Conservation (phyloP, 495 filamentous ascomycete species). For the Pseudevernia furfuracea region DNA sequence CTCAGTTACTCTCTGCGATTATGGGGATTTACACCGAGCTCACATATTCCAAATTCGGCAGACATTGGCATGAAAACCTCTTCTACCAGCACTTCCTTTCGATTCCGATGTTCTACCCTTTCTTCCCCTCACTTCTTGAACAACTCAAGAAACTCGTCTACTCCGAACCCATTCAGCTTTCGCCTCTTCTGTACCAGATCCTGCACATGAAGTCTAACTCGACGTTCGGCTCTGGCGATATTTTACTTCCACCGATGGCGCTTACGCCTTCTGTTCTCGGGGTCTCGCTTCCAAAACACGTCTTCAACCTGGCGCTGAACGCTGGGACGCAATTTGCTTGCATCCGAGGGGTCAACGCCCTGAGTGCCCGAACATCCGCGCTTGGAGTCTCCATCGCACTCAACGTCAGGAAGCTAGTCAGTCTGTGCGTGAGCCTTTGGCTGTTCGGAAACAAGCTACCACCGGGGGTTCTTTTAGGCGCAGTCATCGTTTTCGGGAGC, state of each 20-base stretch:
- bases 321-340: constrained; percentile 89
- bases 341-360: constrained; percentile 87
- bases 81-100: constrained; percentile 86
- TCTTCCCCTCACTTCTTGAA: constrained; percentile 38
- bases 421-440: constrained; percentile 81
- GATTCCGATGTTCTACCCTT: constrained; percentile 55
- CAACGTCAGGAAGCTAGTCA: constrained; percentile 92
- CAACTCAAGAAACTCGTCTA: constrained; percentile 21
- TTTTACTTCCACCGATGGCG: constrained; percentile 30
- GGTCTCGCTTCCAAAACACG: constrained; percentile 55
- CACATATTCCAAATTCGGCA: constrained; percentile 75
- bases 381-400: constrained; percentile 92
- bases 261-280: constrained; percentile 39
- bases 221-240: background rate
- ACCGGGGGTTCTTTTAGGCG: constrained; percentile 68
- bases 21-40: constrained; percentile 93
- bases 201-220: background rate
- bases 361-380: constrained; percentile 77
- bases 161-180: constrained; percentile 26
- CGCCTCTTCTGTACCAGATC: constrained; percentile 37
- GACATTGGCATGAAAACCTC: constrained; percentile 91
- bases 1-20: constrained; percentile 82
- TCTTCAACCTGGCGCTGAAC: constrained; percentile 68
- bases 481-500: constrained; percentile 75
- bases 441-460: constrained; percentile 81